These are phyloP conservation scores for Solanum clarkiae DNA, from an alignment of 257 asterid species.

Conservation along the genomic window DNA sequence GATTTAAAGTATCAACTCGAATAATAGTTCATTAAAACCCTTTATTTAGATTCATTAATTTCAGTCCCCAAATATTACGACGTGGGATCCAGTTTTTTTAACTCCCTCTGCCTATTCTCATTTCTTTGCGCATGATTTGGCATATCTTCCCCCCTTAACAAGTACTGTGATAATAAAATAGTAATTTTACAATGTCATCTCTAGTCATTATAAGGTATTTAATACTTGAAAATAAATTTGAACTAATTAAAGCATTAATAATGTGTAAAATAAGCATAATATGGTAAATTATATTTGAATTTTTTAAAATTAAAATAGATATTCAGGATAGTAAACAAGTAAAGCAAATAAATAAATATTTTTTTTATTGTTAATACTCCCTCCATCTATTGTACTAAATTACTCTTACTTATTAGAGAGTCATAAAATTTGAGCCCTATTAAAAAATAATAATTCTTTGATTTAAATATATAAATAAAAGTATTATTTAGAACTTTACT, in stretches of 20 bases:
- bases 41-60: neutral
- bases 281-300: neutral
- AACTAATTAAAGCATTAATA: neutral
- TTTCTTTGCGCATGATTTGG: too few species aligned
- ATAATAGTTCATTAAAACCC: neutral
- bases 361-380: neutral
- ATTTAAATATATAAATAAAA: neutral
- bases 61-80: neutral
- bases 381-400: neutral
- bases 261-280: neutral
- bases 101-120: too few species aligned
- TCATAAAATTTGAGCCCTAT: neutral
- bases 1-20: neutral
- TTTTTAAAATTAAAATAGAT: neutral
- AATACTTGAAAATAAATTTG: neutral
- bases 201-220: neutral
- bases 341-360: neutral
- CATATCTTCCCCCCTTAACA: too few species aligned
- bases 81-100: neutral
- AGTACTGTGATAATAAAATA: neutral
- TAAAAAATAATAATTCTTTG: neutral
- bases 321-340: neutral
- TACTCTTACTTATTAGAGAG: neutral
- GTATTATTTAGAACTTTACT: neutral
- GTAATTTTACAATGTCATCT: neutral